phyloP scores from a whole-genome alignment of 768 basidiomycete genomes.

The Hypsizygus marmoreus region DNA sequence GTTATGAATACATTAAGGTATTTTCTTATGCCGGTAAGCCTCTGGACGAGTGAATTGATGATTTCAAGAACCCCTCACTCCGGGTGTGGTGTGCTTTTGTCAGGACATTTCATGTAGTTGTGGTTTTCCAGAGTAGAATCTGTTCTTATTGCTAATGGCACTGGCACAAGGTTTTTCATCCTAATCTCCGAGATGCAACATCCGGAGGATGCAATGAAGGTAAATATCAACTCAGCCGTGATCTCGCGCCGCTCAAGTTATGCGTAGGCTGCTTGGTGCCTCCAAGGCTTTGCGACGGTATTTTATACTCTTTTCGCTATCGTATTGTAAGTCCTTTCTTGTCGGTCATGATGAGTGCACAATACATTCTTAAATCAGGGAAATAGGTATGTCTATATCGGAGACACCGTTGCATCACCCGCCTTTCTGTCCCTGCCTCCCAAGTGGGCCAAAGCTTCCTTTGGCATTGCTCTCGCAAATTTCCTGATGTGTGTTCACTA shows the following conservation, averaged over 20 bases:
- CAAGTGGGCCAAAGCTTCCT: constrained; percentile 51
- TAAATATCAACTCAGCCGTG: constrained; percentile 14
- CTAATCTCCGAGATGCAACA: constrained; percentile 57
- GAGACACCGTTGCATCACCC: constrained; percentile 47
- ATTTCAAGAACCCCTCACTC: too few species aligned
- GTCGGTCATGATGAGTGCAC: not conserved
- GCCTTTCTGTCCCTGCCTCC: constrained; percentile 49
- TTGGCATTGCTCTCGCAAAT: constrained; percentile 50
- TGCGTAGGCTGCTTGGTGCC: constrained; percentile 50
- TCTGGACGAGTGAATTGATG: constrained; percentile 1
- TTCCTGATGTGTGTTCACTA: constrained; percentile 45
- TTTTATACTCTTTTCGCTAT: constrained; percentile 52
- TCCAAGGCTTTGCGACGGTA: constrained; percentile 53
- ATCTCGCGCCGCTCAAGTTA: not conserved
- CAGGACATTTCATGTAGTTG: constrained; percentile 54
- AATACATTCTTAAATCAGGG: constrained; percentile 1
- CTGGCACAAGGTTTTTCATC: constrained; percentile 51
- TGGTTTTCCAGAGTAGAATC: not conserved
- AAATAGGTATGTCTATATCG: constrained; percentile 46
- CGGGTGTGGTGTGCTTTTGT: too few species aligned
- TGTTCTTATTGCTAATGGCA: not conserved
- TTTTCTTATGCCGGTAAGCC: constrained; percentile 51
- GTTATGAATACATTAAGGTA: constrained; percentile 28
- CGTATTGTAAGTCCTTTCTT: constrained; percentile 26
- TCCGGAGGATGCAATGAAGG: constrained; percentile 60